phyloP scores from a whole-genome alignment of 2,329 filamentous ascomycete genomes.

The Periconia sp. region DNA sequence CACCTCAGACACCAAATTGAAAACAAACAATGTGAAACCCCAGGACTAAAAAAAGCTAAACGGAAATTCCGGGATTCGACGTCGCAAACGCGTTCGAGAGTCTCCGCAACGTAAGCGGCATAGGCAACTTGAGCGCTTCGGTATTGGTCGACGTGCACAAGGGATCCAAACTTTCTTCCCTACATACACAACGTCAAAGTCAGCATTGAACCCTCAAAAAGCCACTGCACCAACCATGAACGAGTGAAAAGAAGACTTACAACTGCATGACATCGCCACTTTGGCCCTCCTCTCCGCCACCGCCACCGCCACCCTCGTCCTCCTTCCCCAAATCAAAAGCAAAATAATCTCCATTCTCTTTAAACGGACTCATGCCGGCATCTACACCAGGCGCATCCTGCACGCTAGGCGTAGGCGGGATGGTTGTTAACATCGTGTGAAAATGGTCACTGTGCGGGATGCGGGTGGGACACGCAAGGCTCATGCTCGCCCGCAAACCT shows the following conservation, averaged over 20 bases:
- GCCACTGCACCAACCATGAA: neutral
- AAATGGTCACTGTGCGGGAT: conserved; percentile 38
- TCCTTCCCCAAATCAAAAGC: conserved; percentile 26
- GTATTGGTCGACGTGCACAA: conserved; percentile 25
- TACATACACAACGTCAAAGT: conserved; percentile 3
- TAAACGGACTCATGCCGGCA: conserved; percentile 40
- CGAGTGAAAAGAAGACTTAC: conserved; percentile 13
- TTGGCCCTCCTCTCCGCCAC: conserved; percentile 8
- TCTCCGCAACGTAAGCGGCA: conserved; percentile 21
- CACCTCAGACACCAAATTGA: no score
- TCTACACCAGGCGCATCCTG: conserved; percentile 23
- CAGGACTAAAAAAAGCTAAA: neutral
- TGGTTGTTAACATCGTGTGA: conserved; percentile 39
- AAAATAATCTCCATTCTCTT: conserved; percentile 34
- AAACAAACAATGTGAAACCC: neutral
- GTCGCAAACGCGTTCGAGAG: conserved; percentile 25
- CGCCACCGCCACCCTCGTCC: conserved; percentile 11
- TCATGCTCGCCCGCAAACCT: conserved; percentile 31
- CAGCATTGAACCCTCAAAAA: conserved; percentile 2
- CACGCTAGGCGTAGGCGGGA: conserved; percentile 46
- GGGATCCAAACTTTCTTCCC: conserved; percentile 35
- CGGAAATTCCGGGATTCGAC: neutral
- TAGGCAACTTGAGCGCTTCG: conserved; percentile 18
- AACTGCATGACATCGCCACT: conserved; percentile 25
- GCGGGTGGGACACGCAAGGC: conserved; percentile 42